These are phyloP conservation scores for Lasiodiplodia sp. DNA, from an alignment of 2,329 filamentous ascomycete species.

Conservation along the genomic window DNA sequence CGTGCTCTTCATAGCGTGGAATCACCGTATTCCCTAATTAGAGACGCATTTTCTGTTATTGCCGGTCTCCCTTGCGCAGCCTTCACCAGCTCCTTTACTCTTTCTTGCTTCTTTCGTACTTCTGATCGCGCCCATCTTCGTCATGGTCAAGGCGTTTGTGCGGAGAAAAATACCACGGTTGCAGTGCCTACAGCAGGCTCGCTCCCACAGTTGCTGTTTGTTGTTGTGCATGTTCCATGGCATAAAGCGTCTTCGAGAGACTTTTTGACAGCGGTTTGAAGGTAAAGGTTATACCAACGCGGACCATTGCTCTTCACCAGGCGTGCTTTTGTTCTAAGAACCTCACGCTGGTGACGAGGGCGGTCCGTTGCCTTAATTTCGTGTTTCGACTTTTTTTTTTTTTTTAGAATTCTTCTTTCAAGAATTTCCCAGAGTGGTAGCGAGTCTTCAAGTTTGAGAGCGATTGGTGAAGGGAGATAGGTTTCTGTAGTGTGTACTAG, in stretches of 20 bases:
- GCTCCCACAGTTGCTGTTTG: background rate
- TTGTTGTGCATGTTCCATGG: conserved; percentile 5
- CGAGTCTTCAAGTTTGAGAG: background rate
- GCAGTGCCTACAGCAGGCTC: background rate
- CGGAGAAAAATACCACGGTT: conserved; percentile 13
- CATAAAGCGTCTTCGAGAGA: conserved; percentile 36
- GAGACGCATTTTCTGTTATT: background rate
- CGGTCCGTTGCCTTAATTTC: background rate
- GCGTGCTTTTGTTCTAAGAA: background rate
- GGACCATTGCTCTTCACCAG: background rate
- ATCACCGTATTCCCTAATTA: background rate
- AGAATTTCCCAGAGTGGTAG: background rate
- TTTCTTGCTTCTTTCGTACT: background rate
- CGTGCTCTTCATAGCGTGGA: background rate
- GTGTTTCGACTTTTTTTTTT: background rate
- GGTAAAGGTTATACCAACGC: background rate
- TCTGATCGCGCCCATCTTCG: conserved; percentile 5
- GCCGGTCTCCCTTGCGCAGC: background rate
- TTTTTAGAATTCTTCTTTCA: background rate
- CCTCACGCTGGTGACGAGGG: background rate
- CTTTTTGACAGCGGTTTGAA: conserved; percentile 1
- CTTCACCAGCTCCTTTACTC: background rate
- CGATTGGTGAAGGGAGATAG: background rate
- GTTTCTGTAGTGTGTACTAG: conserved; percentile 15
- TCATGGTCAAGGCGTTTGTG: conserved; percentile 9